Evolutionary conservation across 129 eudicot species (phyloP).

Genomic region (Deinandra increscens): DNA sequence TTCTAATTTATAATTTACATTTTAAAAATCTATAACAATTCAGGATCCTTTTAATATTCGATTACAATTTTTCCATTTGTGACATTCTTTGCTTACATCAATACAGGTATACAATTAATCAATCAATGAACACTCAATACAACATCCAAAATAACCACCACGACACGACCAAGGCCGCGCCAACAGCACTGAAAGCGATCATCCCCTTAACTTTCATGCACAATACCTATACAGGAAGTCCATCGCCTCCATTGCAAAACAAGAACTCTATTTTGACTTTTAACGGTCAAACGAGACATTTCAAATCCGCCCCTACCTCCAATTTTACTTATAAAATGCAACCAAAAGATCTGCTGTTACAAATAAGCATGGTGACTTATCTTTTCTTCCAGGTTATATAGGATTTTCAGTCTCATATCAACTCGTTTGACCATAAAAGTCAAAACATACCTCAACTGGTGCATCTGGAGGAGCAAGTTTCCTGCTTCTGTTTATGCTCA

Average conservation of each 20-base stretch:
- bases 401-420: not conserved
- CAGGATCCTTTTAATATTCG: not conserved
- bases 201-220: too few species aligned
- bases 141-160: not conserved
- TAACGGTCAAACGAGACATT: slow-evolving; percentile 20
- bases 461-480: slow-evolving; percentile 22
- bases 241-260: slow-evolving; percentile 28
- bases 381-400: slow-evolving; percentile 7
- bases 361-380: not conserved
- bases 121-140: not conserved
- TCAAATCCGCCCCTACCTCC: not conserved
- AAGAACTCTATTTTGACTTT: slow-evolving; percentile 24
- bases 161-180: not conserved
- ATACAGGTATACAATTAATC: not conserved
- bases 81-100: not conserved
- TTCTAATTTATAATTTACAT: not conserved
- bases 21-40: not conserved
- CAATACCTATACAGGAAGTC: not conserved
- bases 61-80: not conserved
- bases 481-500: slow-evolving; percentile 29
- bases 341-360: not conserved
- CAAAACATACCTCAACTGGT: slow-evolving; percentile 28
- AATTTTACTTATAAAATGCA: not conserved
- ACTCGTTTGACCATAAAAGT: slow-evolving; percentile 35
- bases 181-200: too few species aligned